These are phyloP conservation scores for Suhomyces vadensis DNA, from an alignment of 805 yeast species.

Conservation along the genomic window DNA sequence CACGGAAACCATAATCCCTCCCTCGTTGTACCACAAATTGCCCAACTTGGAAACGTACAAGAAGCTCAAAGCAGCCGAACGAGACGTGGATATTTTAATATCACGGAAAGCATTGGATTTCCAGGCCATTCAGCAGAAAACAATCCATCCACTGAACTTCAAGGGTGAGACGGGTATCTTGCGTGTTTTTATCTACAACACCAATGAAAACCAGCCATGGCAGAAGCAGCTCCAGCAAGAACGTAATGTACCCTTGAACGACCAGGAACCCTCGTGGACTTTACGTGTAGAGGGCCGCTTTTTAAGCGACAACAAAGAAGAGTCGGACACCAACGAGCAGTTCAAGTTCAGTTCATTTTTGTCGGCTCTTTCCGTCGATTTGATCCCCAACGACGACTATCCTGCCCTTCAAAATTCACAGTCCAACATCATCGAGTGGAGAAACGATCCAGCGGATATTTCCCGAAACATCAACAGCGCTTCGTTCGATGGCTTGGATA, in stretches of 20 bases:
- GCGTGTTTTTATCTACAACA: constrained; percentile 80
- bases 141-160: constrained; percentile 37
- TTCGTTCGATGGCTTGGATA: constrained; percentile 83
- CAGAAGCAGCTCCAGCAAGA: constrained; percentile 33
- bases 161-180: constrained; percentile 57
- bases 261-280: constrained; percentile 68
- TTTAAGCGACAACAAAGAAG: constrained; percentile 52
- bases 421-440: constrained; percentile 80
- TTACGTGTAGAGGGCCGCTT: constrained; percentile 85
- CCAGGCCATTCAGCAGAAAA: constrained; percentile 59
- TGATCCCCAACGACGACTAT: constrained; percentile 46
- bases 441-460: constrained; percentile 51
- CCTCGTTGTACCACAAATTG: constrained; percentile 39
- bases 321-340: constrained; percentile 18
- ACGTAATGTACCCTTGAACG: constrained; percentile 17
- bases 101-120: constrained; percentile 83
- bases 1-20: constrained; percentile 42
- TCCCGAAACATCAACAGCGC: constrained; percentile 25
- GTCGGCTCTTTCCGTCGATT: constrained; percentile 81
- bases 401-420: constrained; percentile 32
- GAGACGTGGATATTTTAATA: constrained; percentile 73
- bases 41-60: constrained; percentile 77
- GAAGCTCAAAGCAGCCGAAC: constrained; percentile 77
- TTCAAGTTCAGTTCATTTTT: constrained; percentile 76
- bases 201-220: constrained; percentile 89